phyloP scores from a whole-genome alignment of 148 eudicot species.

The Nyssa sinensis region DNA sequence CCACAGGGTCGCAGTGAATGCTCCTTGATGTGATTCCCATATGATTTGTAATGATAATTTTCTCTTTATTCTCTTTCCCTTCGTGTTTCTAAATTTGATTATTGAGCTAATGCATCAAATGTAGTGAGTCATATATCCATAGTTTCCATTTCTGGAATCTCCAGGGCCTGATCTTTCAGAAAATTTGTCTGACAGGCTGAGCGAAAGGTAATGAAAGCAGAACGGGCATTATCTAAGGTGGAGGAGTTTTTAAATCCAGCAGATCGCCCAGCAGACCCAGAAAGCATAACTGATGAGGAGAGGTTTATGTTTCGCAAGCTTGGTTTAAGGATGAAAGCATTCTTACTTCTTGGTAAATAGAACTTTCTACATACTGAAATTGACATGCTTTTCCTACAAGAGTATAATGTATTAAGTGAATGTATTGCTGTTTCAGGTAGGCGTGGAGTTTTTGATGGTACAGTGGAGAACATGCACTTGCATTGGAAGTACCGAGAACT shows the following conservation, averaged over 20 bases:
- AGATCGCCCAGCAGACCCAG: slow-evolving; percentile 60
- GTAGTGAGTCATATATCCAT: too few relatives aligned
- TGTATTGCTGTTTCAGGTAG: slow-evolving; percentile 55
- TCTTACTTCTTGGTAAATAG: slow-evolving; percentile 80
- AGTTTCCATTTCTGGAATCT: not conserved
- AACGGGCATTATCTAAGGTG: slow-evolving; percentile 61
- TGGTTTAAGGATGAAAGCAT: slow-evolving; percentile 96
- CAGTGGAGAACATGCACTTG: slow-evolving; percentile 99
- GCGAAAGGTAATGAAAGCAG: slow-evolving; percentile 68
- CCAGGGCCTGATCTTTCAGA: not conserved
- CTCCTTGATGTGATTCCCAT: not conserved
- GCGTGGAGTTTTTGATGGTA: slow-evolving; percentile 95
- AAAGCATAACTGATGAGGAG: slow-evolving; percentile 86
- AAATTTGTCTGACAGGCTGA: slow-evolving; percentile 60
- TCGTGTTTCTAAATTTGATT: not conserved
- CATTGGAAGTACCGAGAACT: slow-evolving; percentile 97
- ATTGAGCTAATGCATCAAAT: not conserved
- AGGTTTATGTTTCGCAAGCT: slow-evolving; percentile 96
- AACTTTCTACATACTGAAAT: not conserved
- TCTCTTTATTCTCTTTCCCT: not conserved
- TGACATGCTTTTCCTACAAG: not conserved
- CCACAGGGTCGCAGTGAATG: not conserved
- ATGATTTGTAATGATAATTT: slow-evolving; percentile 1
- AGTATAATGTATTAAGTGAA: slow-evolving; percentile 10
- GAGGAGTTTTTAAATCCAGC: slow-evolving; percentile 70